Percentiles rank a stretch among this genome's conserved stretches.
Conservation (phyloP, 352 stramenopile species). For the Globisporangium paddicum region DNA sequence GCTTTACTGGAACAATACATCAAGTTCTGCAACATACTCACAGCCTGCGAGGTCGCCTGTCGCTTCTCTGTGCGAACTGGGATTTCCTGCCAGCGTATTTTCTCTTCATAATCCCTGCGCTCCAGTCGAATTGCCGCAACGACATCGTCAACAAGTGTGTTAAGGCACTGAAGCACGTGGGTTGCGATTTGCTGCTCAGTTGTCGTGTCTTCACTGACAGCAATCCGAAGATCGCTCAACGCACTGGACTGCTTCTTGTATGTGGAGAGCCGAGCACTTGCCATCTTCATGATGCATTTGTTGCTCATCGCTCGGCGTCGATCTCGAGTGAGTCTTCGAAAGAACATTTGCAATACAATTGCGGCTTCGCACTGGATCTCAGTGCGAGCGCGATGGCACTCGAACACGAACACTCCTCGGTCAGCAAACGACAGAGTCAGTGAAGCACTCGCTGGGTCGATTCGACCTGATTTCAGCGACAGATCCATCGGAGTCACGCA, state of each 20-base stretch:
- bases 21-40: slow-evolving; percentile 10
- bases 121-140: slow-evolving; percentile 13
- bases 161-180: slow-evolving; percentile 25
- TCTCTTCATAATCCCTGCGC: slow-evolving; percentile 17
- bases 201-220: slow-evolving; percentile 10
- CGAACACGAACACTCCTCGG: slow-evolving; percentile 37
- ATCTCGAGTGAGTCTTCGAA: slow-evolving; percentile 13
- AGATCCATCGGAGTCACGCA: slow-evolving; percentile 33
- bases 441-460: slow-evolving; percentile 17
- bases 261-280: not conserved
- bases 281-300: not conserved
- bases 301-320: slow-evolving; percentile 3
- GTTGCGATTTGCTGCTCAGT: slow-evolving; percentile 22
- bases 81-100: slow-evolving; percentile 25
- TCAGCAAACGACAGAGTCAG: slow-evolving; percentile 26
- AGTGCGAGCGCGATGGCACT: slow-evolving; percentile 22
- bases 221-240: slow-evolving; percentile 1
- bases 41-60: slow-evolving; percentile 17
- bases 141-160: slow-evolving; percentile 30
- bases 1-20: not conserved
- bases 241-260: slow-evolving; percentile 5
- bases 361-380: slow-evolving; percentile 27
- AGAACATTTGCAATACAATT: slow-evolving; percentile 32
- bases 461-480: slow-evolving; percentile 7
- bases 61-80: slow-evolving; percentile 37